Base-by-base conservation (phyloP, 108 stramenopile genomes). In the Conticribra weissflogii region DNA sequence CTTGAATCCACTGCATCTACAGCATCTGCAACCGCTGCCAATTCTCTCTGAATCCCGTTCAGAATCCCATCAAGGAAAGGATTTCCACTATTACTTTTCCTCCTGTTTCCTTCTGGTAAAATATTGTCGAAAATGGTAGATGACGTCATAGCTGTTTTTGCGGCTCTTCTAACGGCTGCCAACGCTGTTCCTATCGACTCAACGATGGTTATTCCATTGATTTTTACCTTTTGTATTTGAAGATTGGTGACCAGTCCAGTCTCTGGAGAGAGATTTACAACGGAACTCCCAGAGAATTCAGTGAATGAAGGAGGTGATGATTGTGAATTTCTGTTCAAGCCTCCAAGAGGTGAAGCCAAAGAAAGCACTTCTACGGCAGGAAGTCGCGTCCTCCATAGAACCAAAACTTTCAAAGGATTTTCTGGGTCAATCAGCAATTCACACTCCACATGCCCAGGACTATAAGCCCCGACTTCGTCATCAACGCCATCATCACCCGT, bases 391-490 rank as follows among this genome's bases (percentile, higher is more conserved):
- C 50, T 47, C 76, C 76, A 77, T 27, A 77, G 18, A 44, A 69
- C 63, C 49, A 77, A 15, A 1, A 77, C 57, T 36, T 52, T 68
- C 21, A 69, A 54, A 23, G 62, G 76, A 59, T 77, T 54, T 9
- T 67, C 24, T 44, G 76, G 63, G 25, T 77, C 76, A 8, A 77
- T 59, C 18, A 77, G 23, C 18, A 77, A 64, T 52, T 77, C 76
- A 45, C 68, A 70, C 59, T 77, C 57, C 41, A 77, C 63, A 8
- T 36, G n/a, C n/a, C n/a, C n/a, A n/a, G n/a, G n/a, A n/a, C n/a
- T n/a, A n/a, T n/a, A n/a, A n/a, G n/a, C n/a, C n/a, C n/a, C n/a
- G n/a, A n/a, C n/a, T n/a, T n/a, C n/a, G n/a, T n/a, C n/a, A n/a
- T n/a, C n/a, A n/a, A n/a, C n/a, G n/a, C n/a, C n/a, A n/a, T n/a